Conservation (phyloP, 1,284 basidiomycete genomes). For the Leccinum insolens region DNA sequence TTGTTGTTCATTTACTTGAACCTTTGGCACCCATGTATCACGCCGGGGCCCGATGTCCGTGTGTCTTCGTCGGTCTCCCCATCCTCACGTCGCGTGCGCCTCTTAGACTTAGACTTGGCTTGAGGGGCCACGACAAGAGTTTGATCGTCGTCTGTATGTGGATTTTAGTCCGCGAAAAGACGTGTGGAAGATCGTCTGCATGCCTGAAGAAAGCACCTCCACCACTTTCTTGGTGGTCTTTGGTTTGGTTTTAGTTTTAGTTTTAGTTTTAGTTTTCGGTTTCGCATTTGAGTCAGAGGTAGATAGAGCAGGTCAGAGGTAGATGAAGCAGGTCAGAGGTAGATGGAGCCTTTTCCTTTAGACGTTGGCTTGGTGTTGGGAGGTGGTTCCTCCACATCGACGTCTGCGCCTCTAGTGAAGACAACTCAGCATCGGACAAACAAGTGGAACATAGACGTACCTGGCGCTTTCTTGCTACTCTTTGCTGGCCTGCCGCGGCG, state of each 20-base stretch:
- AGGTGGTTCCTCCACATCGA: too few relatives aligned
- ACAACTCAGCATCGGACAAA: too few relatives aligned
- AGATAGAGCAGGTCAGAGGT: background rate
- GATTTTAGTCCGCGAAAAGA: background rate
- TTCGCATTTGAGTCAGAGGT: constrained; percentile 1
- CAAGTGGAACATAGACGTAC: too few relatives aligned
- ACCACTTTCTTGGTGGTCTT: constrained; percentile 8
- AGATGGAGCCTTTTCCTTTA: constrained; percentile 4
- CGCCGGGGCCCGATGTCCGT: too few relatives aligned
- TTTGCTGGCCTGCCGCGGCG: constrained; percentile 20
- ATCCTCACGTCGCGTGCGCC: background rate
- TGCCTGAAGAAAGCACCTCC: constrained; percentile 19
- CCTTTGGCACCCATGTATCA: too few relatives aligned
- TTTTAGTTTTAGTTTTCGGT: constrained; percentile 2
- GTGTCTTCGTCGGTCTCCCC: constrained; percentile 7
- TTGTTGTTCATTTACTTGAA: too few relatives aligned
- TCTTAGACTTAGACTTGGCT: constrained; percentile 8
- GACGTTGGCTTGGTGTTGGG: too few relatives aligned
- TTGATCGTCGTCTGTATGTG: constrained; percentile 29
- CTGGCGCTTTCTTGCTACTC: constrained; percentile 9
- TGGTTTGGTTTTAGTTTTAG: constrained; percentile 8
- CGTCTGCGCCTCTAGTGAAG: too few relatives aligned
- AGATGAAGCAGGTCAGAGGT: background rate
- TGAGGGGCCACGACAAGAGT: constrained; percentile 29
- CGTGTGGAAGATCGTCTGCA: background rate